Evolutionary conservation across 345 rosid species (phyloP), one percentile per base, ranked within the genome.

Genomic region (Geranium brycei): DNA sequence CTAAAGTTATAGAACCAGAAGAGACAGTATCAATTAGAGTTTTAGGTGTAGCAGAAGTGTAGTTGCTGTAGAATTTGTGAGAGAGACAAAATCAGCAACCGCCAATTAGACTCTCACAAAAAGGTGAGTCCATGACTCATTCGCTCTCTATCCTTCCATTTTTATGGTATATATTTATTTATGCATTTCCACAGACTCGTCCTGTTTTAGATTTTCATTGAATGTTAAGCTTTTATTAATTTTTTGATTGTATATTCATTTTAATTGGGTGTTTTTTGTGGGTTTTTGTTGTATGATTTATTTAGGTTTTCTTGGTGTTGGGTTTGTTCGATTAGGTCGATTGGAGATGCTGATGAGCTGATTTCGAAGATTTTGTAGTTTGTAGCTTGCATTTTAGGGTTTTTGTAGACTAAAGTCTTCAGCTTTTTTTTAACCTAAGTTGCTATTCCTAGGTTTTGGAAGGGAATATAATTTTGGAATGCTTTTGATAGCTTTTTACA

Each of bases 1-100:
- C 28, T 23, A 23, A 2, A 23, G 28, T 23, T 23, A 23, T 2
- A 23, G 28, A 23, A 23, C 28, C 41, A 35, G 41, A 35, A 35
- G 41, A 35, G 10, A 7, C 41, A 18, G 60, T 58, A 17, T 58
- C 60, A 5, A 19, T 58, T 58, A 17, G 11, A 17, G 28, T 18
- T 17, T 15, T 58, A 2, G 12, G 12, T 58, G 10, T 15, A 17
- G 12, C 28, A 17, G 60, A 17, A 17, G 60, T 17, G 19, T 16
- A 55, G 58, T 38, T 64, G 74, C 63, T 64, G 78, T 68, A 72
- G 77, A 78, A 73, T 69, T 75, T 76, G 62, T 72, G 72, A 69
- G 65, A 59, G 66, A 13, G 10, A 55, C 67, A 73, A 72, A 74
- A 73, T 67, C 59, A 68, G 62, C 23, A 31, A 19, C 60, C 12